A percentile compares a stretch with the other conserved stretches of the same genome.
Evolutionary conservation across 495 filamentous ascomycete species (phyloP).

Genomic region (Tirmania nivea): DNA sequence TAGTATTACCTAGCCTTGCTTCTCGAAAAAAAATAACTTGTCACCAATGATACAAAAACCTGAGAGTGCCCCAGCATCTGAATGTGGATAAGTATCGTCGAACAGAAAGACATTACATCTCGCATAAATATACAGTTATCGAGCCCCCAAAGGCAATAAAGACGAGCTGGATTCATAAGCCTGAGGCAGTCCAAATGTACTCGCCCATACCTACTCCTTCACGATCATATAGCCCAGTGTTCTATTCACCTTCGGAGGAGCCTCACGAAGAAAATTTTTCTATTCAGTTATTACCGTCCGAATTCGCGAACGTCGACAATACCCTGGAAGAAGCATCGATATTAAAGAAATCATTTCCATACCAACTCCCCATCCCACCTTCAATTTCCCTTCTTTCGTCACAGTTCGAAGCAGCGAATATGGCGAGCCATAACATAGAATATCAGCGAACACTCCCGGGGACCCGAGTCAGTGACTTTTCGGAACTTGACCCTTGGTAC

Average conservation of each 20-base stretch:
- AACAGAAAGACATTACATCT: no score
- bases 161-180: no score
- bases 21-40: no score
- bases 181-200: not conserved
- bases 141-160: no score
- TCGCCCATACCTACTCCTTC: not conserved
- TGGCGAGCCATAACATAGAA: not conserved
- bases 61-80: no score
- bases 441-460: not conserved
- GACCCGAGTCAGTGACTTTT: not conserved
- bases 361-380: not conserved
- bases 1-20: no score
- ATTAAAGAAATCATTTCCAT: no score
- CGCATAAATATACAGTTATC: no score
- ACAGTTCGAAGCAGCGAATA: not conserved
- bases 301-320: not conserved
- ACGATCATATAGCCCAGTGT: not conserved
- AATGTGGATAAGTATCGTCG: no score
- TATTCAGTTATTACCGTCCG: not conserved
- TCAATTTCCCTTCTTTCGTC: not conserved
- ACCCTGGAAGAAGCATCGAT: no score
- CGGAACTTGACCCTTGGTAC: not conserved
- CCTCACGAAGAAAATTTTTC: not conserved
- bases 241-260: not conserved
- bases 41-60: no score